Conservation (phyloP, 139 green algal species). For the Nannochloris sp. region DNA sequence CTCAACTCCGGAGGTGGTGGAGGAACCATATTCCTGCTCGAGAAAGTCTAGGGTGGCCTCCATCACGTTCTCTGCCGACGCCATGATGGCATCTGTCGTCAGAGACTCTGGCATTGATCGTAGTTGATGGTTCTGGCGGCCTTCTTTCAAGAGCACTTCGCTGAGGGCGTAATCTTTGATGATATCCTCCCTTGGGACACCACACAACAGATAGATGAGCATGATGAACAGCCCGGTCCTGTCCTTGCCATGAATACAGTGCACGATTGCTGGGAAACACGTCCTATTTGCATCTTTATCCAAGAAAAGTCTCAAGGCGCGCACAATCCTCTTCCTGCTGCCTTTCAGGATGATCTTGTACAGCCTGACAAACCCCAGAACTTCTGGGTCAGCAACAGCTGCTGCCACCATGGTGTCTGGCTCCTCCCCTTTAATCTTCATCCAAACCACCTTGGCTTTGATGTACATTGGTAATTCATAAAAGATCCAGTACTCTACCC, state of each 20-base stretch:
- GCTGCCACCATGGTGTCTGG: slow-evolving; percentile 25
- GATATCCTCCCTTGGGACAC: slow-evolving; percentile 18
- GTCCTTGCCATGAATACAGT: slow-evolving; percentile 52
- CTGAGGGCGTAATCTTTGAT: slow-evolving; percentile 34
- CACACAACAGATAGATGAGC: slow-evolving; percentile 41
- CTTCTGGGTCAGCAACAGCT: slow-evolving; percentile 31
- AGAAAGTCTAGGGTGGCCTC: slow-evolving; percentile 14
- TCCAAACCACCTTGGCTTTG: slow-evolving; percentile 15
- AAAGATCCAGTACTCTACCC: slow-evolving; percentile 17
- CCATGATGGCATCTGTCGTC: slow-evolving; percentile 33
- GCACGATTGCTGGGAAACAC: slow-evolving; percentile 23
- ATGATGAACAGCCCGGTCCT: slow-evolving; percentile 39
- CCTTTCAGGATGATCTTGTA: slow-evolving; percentile 23
- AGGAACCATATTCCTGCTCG: not conserved
- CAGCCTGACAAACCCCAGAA: slow-evolving; percentile 38
- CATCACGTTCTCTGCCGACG: slow-evolving; percentile 30
- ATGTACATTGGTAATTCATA: slow-evolving; percentile 11
- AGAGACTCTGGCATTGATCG: slow-evolving; percentile 22
- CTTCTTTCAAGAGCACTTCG: slow-evolving; percentile 26
- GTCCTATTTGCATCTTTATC: slow-evolving; percentile 2
- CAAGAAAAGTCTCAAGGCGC: slow-evolving; percentile 26
- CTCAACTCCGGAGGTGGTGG: not conserved
- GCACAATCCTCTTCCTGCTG: slow-evolving; percentile 14
- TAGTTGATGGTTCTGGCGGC: slow-evolving; percentile 22
- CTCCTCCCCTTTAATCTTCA: slow-evolving; percentile 1